A percentile compares a stretch with the other conserved stretches of the same genome.
Conservation (phyloP, 306 rosid species). For the Cicer arietinum region DNA sequence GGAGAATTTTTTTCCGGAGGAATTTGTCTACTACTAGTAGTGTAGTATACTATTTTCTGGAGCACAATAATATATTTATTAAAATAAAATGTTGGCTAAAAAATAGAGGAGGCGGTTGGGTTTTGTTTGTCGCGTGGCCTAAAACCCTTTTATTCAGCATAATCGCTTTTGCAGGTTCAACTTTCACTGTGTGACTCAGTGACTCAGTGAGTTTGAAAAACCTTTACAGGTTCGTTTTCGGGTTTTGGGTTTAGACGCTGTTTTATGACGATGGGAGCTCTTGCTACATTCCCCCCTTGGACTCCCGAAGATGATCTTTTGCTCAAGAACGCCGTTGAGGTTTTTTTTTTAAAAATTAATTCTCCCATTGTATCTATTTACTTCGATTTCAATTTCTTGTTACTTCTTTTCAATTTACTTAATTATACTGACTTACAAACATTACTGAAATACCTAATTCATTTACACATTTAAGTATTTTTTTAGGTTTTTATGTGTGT, state of each 20-base stretch:
- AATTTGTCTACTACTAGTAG: too few species aligned
- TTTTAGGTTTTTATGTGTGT: not conserved
- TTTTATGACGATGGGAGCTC: slow-evolving; percentile 68
- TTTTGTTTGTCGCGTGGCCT: not conserved
- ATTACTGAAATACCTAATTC: not conserved
- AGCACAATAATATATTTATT: too few species aligned
- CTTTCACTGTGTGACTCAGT: not conserved
- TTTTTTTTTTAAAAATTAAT: not conserved
- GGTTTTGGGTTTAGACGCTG: slow-evolving; percentile 30
- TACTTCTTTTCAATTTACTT: too few species aligned
- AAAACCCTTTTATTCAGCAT: slow-evolving; percentile 32
- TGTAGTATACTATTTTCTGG: too few species aligned
- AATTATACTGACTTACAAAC: not conserved
- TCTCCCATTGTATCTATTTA: too few species aligned
- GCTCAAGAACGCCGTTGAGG: slow-evolving; percentile 92
- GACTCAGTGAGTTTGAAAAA: too few species aligned
- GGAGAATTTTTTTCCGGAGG: too few species aligned
- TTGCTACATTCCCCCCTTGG: slow-evolving; percentile 66
- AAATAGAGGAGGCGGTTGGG: not conserved
- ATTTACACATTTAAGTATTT: not conserved
- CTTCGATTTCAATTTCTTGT: not conserved
- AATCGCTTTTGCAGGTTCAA: too few species aligned
- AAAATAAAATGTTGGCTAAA: not conserved
- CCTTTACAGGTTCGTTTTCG: not conserved
- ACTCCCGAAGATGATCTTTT: slow-evolving; percentile 79